Base-by-base conservation (phyloP, 805 yeast species). In the Pachysolen tannophilus region DNA sequence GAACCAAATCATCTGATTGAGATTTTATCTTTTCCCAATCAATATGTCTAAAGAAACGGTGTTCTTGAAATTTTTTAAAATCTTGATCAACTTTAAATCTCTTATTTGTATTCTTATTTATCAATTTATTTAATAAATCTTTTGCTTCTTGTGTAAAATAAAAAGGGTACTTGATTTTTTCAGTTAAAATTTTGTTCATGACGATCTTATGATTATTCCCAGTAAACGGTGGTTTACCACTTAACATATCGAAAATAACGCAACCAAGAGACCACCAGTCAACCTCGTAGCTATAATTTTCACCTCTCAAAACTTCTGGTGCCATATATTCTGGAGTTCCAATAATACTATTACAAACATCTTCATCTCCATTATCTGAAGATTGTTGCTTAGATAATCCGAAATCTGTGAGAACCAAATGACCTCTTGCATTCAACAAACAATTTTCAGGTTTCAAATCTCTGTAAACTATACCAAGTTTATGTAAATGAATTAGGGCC, bases 191-290 rank as follows among this genome's bases (percentile, higher is more conserved):
- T 53, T 84, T 86, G 42, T 81, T 84, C 60, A 82, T 68, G 20
- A 86, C 82, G 30, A 69, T 72, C 51, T 81, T 79, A 48, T 82
- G 80, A 47, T 81, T 82, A 36, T 72, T 78, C 3, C 95, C 96
- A 0, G 92, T 82, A 55, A 83, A 85, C 1, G 95, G 95, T 0
- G 96, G 95, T 32, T 78, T 68, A 0, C 95, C 95, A 0, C 88
- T 79, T 33, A 86, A 62, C 70, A 86, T 69, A 53, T 87, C 95
- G 48, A 61, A 82, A 32, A 79, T 61, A 6, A 86, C 79, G 31
- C 94, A 82, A 0, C 95, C 96, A 23, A 87, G 59, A 0, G 95
- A 84, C 86, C 95, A 86, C 83, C 94, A 85, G 54, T 86, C 96
- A 32, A 87, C 92, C 21, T 76, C 68, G 35, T 74, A 79, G 46